Base-by-base conservation (phyloP, 2,329 filamentous ascomycete species). In the Fusarium sp. region DNA sequence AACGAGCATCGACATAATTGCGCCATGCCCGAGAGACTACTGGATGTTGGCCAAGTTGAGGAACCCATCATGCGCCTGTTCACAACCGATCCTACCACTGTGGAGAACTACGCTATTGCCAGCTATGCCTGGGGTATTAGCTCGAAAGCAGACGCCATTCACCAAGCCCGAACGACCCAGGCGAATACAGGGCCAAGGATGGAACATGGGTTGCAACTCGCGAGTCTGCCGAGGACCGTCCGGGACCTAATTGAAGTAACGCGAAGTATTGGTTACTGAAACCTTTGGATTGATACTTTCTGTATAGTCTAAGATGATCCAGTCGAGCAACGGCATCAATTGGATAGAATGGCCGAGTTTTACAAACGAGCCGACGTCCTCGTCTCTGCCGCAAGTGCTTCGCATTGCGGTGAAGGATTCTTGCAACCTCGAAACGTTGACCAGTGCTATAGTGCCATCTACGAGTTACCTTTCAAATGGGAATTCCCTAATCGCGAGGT, bases 401-500 rank as follows among this genome's bases (percentile, higher is more conserved):
- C 23, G 43, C 43, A 47, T 47, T 27, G 43, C 28, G 43, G 43
- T 30, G 18, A 47, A 7, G 43, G 43, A 47, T 47, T 47, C 43
- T 30, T 47, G 5, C 23, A 47, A 47, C 43, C 43, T 47, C 43
- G 43, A 47, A 47, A 30, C 43, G 15, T 47, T 47, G 43, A 47
- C 28, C 43, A 47, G 43, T 47, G 43, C 28, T 47, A 47, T 47
- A 6, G 43, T 30, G 18, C 18, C 28, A 47, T 47, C 43, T 47
- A 27, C 43, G 23, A 47, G 43, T 47, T 47, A 47, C 43, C 43
- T 47, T 47, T 27, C 28, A 47, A 47, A 47, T 47, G 23, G 43
- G 28, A 47, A 47, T 15, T 47, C 28, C 43, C 43, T 10, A 47
- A 30, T 47, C 28, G 28, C 28, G 23, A 47, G 43, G 28, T 30